Conservation (phyloP, 306 rosid species). For the Cucurbita maxima region DNA sequence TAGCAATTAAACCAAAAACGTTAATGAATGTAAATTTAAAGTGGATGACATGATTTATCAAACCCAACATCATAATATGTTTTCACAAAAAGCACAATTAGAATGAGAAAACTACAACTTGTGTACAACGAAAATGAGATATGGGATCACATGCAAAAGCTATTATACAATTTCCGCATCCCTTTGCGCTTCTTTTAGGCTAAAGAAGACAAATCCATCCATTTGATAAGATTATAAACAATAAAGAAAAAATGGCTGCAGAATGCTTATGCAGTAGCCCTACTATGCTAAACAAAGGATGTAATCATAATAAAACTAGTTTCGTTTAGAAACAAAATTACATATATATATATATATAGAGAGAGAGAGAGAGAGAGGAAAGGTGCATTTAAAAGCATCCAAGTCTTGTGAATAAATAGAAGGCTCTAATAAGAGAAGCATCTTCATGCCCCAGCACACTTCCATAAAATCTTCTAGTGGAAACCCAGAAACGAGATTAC, state of each 20-base stretch:
- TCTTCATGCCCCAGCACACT: not conserved
- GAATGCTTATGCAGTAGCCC: not conserved
- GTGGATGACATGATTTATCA: not conserved
- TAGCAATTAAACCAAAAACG: conserved; percentile 6
- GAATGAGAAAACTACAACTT: not conserved
- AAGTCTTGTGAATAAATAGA: not conserved
- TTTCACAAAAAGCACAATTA: not conserved
- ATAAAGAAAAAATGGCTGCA: not conserved
- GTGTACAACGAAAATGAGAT: not conserved
- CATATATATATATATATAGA: not conserved
- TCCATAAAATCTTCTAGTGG: not conserved
- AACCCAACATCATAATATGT: not conserved
- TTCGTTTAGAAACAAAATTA: not conserved
- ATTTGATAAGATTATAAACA: not conserved
- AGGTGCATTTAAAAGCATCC: not conserved
- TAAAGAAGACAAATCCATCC: not conserved
- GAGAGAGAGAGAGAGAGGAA: too few species aligned
- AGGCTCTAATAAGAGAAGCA: not conserved
- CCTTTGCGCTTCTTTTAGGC: not conserved
- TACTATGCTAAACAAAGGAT: not conserved
- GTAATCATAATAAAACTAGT: not conserved
- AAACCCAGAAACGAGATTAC: not conserved
- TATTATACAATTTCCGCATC: not conserved
- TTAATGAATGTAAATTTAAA: not conserved
- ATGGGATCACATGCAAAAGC: not conserved